Evolutionary conservation across 805 yeast genomes (phyloP).

Genomic region (Lipomyces mesembrius): DNA sequence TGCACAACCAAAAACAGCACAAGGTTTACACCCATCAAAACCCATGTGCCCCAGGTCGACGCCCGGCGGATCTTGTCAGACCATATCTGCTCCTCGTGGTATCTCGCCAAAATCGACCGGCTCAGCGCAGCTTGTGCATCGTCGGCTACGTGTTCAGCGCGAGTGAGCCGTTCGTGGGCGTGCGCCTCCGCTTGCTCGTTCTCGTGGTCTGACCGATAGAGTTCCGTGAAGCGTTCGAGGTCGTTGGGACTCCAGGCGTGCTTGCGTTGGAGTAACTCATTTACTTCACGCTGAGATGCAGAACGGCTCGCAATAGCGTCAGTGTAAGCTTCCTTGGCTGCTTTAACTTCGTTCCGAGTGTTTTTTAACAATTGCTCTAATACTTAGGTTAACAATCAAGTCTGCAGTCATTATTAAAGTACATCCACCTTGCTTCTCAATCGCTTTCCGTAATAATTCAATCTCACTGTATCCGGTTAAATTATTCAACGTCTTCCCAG

Average conservation of each 20-base stretch:
- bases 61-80: constrained; percentile 93
- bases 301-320: constrained; percentile 68
- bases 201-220: constrained; percentile 80
- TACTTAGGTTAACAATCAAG: constrained; percentile 31
- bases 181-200: constrained; percentile 64
- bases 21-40: constrained; percentile 84
- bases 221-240: constrained; percentile 78
- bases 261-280: constrained; percentile 84
- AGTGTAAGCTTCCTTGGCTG: constrained; percentile 57
- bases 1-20: constrained; percentile 80
- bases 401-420: background rate
- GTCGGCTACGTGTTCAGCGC: constrained; percentile 67
- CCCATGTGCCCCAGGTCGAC: constrained; percentile 95
- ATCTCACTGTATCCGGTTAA: constrained; percentile 89
- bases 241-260: constrained; percentile 79
- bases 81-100: constrained; percentile 98
- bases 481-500: constrained; percentile 72
- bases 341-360: constrained; percentile 55
- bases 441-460: constrained; percentile 67
- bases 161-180: constrained; percentile 52
- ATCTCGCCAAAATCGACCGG: constrained; percentile 79
- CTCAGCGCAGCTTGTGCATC: constrained; percentile 69
- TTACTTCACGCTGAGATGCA: constrained; percentile 78
- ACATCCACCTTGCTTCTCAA: constrained; percentile 49
- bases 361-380: constrained; percentile 58